Conservation (phyloP, 2,329 filamentous ascomycete genomes). For the Verticillium nubilum region DNA sequence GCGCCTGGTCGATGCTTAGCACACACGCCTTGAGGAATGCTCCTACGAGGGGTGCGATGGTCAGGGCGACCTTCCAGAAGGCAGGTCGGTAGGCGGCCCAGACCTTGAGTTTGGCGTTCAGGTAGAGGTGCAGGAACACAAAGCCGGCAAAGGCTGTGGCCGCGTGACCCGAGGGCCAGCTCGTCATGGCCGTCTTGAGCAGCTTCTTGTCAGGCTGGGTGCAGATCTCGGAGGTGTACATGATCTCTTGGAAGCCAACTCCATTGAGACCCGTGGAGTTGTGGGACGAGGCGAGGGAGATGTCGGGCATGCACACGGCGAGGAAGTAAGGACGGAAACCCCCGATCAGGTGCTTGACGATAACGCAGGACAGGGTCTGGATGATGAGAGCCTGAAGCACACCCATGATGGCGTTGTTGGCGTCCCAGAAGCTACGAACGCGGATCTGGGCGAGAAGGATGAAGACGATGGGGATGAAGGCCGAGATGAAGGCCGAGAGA, state of each 20-base stretch:
- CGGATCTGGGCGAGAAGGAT: slow-evolving; percentile 54
- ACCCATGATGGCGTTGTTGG: slow-evolving; percentile 58
- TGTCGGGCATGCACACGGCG: slow-evolving; percentile 55
- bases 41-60: slow-evolving; percentile 54
- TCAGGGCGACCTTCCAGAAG: slow-evolving; percentile 60
- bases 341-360: slow-evolving; percentile 61
- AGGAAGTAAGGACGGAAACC: slow-evolving; percentile 61
- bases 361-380: slow-evolving; percentile 59
- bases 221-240: slow-evolving; percentile 61
- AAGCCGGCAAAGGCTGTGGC: slow-evolving; percentile 60
- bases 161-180: slow-evolving; percentile 64
- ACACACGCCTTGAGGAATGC: slow-evolving; percentile 55
- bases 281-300: slow-evolving; percentile 34
- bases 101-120: slow-evolving; percentile 69
- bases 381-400: slow-evolving; percentile 54
- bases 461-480: slow-evolving; percentile 50
- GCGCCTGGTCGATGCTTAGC: slow-evolving; percentile 59
- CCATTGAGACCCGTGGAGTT: slow-evolving; percentile 32
- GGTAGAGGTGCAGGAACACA: slow-evolving; percentile 60
- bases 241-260: slow-evolving; percentile 51
- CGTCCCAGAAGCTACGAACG: slow-evolving; percentile 51
- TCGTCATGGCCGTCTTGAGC: slow-evolving; percentile 57
- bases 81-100: slow-evolving; percentile 61
- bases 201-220: slow-evolving; percentile 44
- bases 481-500: slow-evolving; percentile 49